Evolutionary conservation across 257 asterid genomes (phyloP).

Genomic region (Jacaranda mimosifolia): DNA sequence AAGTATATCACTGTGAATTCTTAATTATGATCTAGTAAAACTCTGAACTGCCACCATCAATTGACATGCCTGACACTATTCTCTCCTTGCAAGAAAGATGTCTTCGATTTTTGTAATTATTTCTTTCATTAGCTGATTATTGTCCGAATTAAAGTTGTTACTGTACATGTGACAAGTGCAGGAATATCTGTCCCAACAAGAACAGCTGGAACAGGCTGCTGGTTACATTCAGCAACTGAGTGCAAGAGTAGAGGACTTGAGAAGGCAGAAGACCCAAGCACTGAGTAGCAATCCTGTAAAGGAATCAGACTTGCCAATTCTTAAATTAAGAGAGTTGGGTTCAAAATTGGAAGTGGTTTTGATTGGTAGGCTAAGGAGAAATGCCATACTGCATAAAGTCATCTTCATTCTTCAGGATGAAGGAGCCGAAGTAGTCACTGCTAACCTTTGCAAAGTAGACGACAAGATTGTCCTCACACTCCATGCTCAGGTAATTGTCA

Average conservation of each 20-base stretch:
- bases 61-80: no score
- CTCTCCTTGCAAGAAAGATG: no score
- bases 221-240: slow-evolving; percentile 43
- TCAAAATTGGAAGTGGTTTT: slow-evolving; percentile 49
- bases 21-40: no score
- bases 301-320: slow-evolving; percentile 12
- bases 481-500: slow-evolving; percentile 48
- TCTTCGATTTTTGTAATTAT: no score
- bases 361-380: slow-evolving; percentile 31
- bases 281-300: no score
- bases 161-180: slow-evolving; percentile 1
- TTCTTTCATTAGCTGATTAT: neutral
- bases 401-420: slow-evolving; percentile 42
- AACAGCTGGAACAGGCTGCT: slow-evolving; percentile 46
- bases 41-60: no score
- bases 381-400: slow-evolving; percentile 33
- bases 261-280: slow-evolving; percentile 35
- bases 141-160: no score
- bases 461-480: slow-evolving; percentile 36
- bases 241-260: slow-evolving; percentile 42
- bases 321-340: slow-evolving; percentile 41
- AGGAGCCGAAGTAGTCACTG: slow-evolving; percentile 52
- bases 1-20: no score
- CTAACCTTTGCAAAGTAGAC: slow-evolving; percentile 12
- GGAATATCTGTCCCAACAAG: slow-evolving; percentile 45